Conservation (phyloP, 106 monocot genomes). For the Cymbidium sinense region DNA sequence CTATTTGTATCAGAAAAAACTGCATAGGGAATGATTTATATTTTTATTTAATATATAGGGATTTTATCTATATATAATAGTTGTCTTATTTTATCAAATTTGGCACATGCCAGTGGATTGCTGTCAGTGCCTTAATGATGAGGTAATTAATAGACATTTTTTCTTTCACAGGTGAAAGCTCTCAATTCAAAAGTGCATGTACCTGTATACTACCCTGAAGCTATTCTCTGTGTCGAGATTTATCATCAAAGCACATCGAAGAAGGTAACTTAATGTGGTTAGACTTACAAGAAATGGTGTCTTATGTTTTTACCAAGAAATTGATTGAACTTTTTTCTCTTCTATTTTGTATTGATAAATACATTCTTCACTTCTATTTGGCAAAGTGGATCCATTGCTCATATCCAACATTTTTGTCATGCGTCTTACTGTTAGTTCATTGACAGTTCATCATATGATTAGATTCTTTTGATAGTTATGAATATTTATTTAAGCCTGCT, state of each 20-base stretch:
- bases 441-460: background rate
- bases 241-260: constrained; percentile 37
- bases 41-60: background rate
- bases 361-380: background rate
- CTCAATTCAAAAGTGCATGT: constrained; percentile 23
- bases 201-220: constrained; percentile 59
- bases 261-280: constrained; percentile 27
- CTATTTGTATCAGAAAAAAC: background rate
- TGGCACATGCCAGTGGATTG: background rate
- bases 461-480: background rate
- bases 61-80: background rate
- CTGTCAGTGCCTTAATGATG: background rate
- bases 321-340: background rate
- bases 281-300: background rate
- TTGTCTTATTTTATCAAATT: background rate
- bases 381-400: background rate
- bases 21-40: background rate
- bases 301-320: background rate
- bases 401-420: background rate
- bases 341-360: background rate
- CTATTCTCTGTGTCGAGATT: constrained; percentile 77
- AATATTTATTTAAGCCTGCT: background rate
- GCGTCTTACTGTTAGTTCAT: background rate
- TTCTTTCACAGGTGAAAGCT: constrained; percentile 38
- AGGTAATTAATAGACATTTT: constrained; percentile 1